A percentile compares a stretch with the other conserved stretches of the same genome.
These are phyloP conservation scores for Nicotiana rustica DNA, from an alignment of 305 asterid genomes.

Conservation along the genomic window DNA sequence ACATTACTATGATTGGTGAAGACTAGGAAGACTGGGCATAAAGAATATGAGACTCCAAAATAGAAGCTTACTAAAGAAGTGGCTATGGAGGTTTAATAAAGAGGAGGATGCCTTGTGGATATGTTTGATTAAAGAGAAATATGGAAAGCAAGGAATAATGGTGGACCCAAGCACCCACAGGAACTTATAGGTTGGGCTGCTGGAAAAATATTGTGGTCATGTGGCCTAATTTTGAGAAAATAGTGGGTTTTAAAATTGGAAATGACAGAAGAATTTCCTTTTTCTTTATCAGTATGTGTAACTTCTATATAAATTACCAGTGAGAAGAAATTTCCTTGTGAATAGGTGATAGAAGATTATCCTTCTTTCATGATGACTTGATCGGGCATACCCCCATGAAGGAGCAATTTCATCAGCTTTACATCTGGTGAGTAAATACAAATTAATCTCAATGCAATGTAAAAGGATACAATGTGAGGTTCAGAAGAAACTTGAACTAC, in stretches of 20 bases:
- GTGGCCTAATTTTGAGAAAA: constrained; percentile 15
- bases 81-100: constrained; percentile 15
- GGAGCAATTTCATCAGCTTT: constrained; percentile 8
- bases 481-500: constrained; percentile 15
- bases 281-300: background rate
- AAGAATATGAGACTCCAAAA: constrained; percentile 31
- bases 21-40: constrained; percentile 12
- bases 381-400: background rate
- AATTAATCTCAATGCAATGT: background rate
- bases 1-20: background rate
- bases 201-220: background rate
- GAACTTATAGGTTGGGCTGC: constrained; percentile 5
- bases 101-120: constrained; percentile 22
- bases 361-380: constrained; percentile 18
- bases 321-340: background rate
- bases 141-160: background rate
- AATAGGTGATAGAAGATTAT: background rate
- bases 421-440: constrained; percentile 3
- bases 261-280: background rate
- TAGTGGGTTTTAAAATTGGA: background rate
- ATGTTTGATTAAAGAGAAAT: constrained; percentile 15
- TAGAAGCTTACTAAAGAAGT: constrained; percentile 7
- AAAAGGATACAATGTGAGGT: constrained; percentile 6
- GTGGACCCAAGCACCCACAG: constrained; percentile 1
- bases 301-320: background rate